Evolutionary conservation across 345 rosid genomes (phyloP), one percentile per base, ranked within the genome.

Genomic region (Linum usitatissimum): DNA sequence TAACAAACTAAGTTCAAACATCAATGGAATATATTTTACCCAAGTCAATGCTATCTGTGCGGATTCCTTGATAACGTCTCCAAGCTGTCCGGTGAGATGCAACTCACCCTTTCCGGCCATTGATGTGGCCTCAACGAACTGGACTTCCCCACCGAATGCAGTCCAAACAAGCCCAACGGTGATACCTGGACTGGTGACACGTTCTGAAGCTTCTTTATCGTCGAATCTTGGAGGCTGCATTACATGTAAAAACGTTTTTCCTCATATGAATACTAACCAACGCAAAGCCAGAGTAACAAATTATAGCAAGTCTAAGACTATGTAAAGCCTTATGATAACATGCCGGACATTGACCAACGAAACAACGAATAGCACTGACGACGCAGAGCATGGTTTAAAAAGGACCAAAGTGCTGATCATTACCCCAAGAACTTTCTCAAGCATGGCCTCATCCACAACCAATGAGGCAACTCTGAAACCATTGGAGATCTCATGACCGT

Each of bases 151-250:
- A 61, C 99, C 99, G 75, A 93, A 83, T 66, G 83, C 69, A 69
- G 99, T 93, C 99, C 99, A 93, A 36, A 93, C 99, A 61, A 93
- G 96, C 67, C 99, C 99, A 61, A 93, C 96, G 1, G 96, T 86
- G 64, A 83, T 82, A 45, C 99, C 99, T 34, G 99, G 97, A 74
- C 80, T 68, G 34, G 91, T 88, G 67, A 93, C 96, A 14, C 99
- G 85, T 51, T 93, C 96, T 60, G 90, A 94, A 61, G 96, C 90
- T 84, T 93, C 97, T 64, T 58, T 82, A 66, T 93, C 97, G 79
- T 90, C 94, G 75, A 76, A 93, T 68, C 77, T 81, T 57, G 99
- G 99, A 70, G 99, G 97, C 99, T 93, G 88, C 82, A 83, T 66
- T 38, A 64, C 57, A 66, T 55, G 42, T 63, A 38, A 23, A 60